Evolutionary conservation across 176 grass and related monocot genomes (phyloP), one percentile per base, ranked within the genome.

Genomic region (Carex pumila): DNA sequence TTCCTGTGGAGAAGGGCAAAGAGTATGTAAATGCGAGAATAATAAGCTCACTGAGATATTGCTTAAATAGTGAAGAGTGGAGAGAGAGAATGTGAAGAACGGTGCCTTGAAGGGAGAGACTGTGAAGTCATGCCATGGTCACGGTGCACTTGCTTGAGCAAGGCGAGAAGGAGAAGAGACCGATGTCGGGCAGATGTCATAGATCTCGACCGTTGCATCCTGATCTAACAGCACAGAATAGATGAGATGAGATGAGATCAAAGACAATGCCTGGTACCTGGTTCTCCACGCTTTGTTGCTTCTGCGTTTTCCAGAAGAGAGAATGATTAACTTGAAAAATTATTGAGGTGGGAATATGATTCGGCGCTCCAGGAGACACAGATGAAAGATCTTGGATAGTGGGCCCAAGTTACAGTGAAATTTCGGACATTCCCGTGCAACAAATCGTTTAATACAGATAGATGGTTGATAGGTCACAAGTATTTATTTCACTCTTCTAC

Each of bases 81-180:
- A 70, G 25, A 70, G 49, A 7, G 15, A 43, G 30, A 30, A 45
- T 41, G 25, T 1, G 52, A 47, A 41, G 78, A 57, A 32, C 19
- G 68, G 56, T 84, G 57, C 18, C 62, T 88, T 80, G 60, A 88
- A 84, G 86, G 71, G 62, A 84, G 57, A 57, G 49, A 54, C 34
- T 56, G 55, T 32, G 81, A 79, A 69, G 70, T 61, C 81, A 84
- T 61, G 87, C 80, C 73, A 55, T 32, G 71, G 71, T 75, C 72
- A 76, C 12, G 31, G 47, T 22, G n/a, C 41, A 22, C 32, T 73
- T 50, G 70, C 70, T 73, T 50, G 9, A 12, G 41, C 70, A n/a
- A 73, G 70, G 37, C 8, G 70, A 50, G 41, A 9, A 25, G 39
- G 70, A 50, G 41, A 9, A 25, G 39, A 6, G 37, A 81, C 11